Evolutionary conservation across 495 filamentous ascomycete species (phyloP).

Genomic region (Daldinia childiae): DNA sequence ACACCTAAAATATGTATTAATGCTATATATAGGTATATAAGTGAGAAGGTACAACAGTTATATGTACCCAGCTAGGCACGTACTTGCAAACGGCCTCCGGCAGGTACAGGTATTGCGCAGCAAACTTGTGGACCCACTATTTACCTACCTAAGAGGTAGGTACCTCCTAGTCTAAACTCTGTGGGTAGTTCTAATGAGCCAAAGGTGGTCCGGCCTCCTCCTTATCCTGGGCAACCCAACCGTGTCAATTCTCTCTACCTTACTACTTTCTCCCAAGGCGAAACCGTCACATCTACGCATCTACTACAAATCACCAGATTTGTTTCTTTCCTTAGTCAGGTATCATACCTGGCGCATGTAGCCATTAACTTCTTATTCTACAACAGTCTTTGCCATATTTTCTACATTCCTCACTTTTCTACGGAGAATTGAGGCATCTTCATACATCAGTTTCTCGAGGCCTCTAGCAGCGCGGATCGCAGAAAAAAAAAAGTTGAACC

Average conservation of each 20-base stretch:
- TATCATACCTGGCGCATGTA: constrained; percentile 16
- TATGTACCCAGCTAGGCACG: background rate
- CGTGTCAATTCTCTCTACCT: constrained; percentile 39
- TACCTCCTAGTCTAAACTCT: constrained; percentile 28
- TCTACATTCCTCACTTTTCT: constrained; percentile 15
- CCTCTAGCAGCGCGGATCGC: constrained; percentile 40
- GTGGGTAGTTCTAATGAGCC: constrained; percentile 1
- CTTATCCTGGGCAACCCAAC: constrained; percentile 37
- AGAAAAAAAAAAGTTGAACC: constrained; percentile 39
- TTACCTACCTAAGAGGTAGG: too few relatives aligned
- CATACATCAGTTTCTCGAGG: constrained; percentile 14
- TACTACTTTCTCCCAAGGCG: constrained; percentile 23
- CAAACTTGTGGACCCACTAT: constrained; percentile 19
- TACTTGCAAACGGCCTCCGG: constrained; percentile 12
- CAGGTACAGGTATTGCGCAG: constrained; percentile 23
- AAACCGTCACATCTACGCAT: constrained; percentile 31
- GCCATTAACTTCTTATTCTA: constrained; percentile 28
- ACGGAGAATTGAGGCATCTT: constrained; percentile 12
- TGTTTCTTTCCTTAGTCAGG: constrained; percentile 22
- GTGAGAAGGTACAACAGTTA: background rate
- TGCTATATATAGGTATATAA: background rate
- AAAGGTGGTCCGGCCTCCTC: constrained; percentile 26
- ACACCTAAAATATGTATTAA: background rate
- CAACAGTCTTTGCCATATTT: constrained; percentile 21
- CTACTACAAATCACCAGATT: constrained; percentile 20